A percentile compares a stretch with the other conserved stretches of the same genome.
Evolutionary conservation across 2,329 filamentous ascomycete genomes (phyloP).

Genomic region (Lizonia empirigonia): DNA sequence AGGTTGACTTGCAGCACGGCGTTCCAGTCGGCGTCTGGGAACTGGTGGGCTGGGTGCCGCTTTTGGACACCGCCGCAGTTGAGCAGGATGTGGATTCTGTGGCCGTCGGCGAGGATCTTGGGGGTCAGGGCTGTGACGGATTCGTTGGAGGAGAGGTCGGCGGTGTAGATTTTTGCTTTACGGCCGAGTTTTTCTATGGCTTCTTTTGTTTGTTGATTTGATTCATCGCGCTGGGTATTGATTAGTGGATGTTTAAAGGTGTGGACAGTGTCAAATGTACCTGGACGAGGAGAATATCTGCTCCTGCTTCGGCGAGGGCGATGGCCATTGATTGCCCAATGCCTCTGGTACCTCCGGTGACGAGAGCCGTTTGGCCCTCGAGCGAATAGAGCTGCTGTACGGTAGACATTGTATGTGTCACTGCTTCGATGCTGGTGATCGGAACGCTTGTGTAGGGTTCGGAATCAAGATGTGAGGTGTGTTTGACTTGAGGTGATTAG

Average conservation of each 20-base stretch:
- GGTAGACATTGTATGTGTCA: slow-evolving; percentile 31
- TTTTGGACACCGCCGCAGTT: slow-evolving; percentile 89
- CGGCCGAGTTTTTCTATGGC: slow-evolving; percentile 69
- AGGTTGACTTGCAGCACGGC: slow-evolving; percentile 88
- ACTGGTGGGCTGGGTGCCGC: slow-evolving; percentile 74
- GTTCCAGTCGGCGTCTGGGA: slow-evolving; percentile 78
- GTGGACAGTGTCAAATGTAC: slow-evolving; percentile 35
- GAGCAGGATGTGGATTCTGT: slow-evolving; percentile 75
- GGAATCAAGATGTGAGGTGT: neutral
- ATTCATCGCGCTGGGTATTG: slow-evolving; percentile 58
- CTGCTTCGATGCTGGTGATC: neutral
- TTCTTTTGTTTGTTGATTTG: slow-evolving; percentile 63
- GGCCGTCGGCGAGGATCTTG: slow-evolving; percentile 64
- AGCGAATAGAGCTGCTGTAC: slow-evolving; percentile 55
- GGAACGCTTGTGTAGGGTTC: slow-evolving; percentile 3
- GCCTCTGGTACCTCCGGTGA: slow-evolving; percentile 58
- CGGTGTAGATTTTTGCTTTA: slow-evolving; percentile 69
- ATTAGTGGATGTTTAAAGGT: neutral
- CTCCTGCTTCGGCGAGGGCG: slow-evolving; percentile 57
- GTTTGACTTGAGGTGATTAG: no score
- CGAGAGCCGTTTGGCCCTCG: slow-evolving; percentile 56
- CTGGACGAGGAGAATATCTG: slow-evolving; percentile 58
- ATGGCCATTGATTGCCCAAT: slow-evolving; percentile 59
- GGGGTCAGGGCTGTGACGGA: slow-evolving; percentile 68
- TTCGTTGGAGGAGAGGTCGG: slow-evolving; percentile 67